Conservation (phyloP, 2,329 filamentous ascomycete species). For the Sporothrix globosa region DNA sequence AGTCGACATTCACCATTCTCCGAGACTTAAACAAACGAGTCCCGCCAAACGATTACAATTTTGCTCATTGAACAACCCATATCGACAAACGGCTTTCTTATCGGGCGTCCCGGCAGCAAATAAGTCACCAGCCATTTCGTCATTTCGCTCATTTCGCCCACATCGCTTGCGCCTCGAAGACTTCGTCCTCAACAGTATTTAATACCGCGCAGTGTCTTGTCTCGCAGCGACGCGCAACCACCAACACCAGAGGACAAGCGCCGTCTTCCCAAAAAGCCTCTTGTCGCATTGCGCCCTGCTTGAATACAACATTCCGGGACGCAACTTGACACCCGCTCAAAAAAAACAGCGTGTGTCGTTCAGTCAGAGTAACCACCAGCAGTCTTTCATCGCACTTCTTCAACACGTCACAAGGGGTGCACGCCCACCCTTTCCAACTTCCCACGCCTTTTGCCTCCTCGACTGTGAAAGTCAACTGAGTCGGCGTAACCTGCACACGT, state of each 20-base stretch:
- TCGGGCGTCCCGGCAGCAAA: conserved; percentile 6
- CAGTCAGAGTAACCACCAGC: conserved; percentile 18
- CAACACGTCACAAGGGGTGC: conserved; percentile 19
- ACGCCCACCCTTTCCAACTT: neutral
- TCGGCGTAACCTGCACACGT: conserved; percentile 3
- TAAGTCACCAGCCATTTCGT: neutral
- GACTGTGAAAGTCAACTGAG: conserved; percentile 19
- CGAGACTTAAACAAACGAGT: neutral
- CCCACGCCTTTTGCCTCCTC: neutral
- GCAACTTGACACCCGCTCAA: neutral
- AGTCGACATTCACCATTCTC: neutral
- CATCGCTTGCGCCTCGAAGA: conserved; percentile 3
- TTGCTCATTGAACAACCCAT: neutral
- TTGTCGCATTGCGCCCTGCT: neutral
- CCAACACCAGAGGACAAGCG: conserved; percentile 11
- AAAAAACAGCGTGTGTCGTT: conserved; percentile 15
- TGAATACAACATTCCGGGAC: neutral
- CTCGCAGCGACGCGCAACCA: neutral
- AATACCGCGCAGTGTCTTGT: conserved; percentile 19
- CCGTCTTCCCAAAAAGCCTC: neutral
- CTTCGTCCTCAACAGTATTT: neutral
- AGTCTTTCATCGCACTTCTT: conserved; percentile 15
- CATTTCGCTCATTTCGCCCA: neutral
- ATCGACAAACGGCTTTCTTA: conserved; percentile 11
- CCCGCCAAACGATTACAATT: conserved; percentile 1